Evolutionary conservation across 2,329 filamentous ascomycete genomes (phyloP).

Genomic region (Fusarium nodosum): DNA sequence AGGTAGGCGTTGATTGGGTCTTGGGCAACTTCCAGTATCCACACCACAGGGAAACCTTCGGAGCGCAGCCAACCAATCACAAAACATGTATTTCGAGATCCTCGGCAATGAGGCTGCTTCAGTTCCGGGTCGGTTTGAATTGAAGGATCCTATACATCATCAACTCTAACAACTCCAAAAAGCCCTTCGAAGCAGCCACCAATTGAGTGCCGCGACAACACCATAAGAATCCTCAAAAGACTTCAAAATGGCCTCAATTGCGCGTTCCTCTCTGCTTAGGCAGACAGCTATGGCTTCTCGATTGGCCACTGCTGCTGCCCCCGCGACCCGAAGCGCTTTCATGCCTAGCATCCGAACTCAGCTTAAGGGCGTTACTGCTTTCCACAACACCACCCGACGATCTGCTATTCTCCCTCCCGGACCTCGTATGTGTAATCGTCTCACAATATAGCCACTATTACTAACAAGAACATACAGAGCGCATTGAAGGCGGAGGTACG

Average conservation of each 20-base stretch:
- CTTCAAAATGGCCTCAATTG: constrained; percentile 68
- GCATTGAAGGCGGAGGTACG: constrained; percentile 80
- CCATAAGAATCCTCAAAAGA: constrained; percentile 29
- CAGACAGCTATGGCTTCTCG: constrained; percentile 63
- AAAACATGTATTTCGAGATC: constrained; percentile 60
- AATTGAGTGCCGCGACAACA: constrained; percentile 49
- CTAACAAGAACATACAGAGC: constrained; percentile 71
- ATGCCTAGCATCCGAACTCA: constrained; percentile 48
- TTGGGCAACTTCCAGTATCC: constrained; percentile 28
- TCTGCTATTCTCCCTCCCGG: constrained; percentile 86
- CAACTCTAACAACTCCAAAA: constrained; percentile 26
- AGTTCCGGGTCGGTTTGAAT: constrained; percentile 40
- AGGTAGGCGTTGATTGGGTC: constrained; percentile 51
- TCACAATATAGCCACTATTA: constrained; percentile 12
- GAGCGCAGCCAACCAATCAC: constrained; percentile 60
- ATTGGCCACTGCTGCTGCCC: constrained; percentile 55
- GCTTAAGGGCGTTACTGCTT: constrained; percentile 75
- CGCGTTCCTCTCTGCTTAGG: constrained; percentile 68
- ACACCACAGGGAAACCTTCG: constrained; percentile 49
- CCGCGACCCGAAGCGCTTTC: constrained; percentile 55
- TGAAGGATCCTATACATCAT: constrained; percentile 47
- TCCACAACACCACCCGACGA: constrained; percentile 84
- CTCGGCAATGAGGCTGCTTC: constrained; percentile 62
- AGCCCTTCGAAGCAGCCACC: constrained; percentile 46
- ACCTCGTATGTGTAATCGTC: constrained; percentile 68